These are phyloP conservation scores for Colletotrichum scovillei DNA, from an alignment of 2,329 filamentous ascomycete genomes.

Conservation along the genomic window DNA sequence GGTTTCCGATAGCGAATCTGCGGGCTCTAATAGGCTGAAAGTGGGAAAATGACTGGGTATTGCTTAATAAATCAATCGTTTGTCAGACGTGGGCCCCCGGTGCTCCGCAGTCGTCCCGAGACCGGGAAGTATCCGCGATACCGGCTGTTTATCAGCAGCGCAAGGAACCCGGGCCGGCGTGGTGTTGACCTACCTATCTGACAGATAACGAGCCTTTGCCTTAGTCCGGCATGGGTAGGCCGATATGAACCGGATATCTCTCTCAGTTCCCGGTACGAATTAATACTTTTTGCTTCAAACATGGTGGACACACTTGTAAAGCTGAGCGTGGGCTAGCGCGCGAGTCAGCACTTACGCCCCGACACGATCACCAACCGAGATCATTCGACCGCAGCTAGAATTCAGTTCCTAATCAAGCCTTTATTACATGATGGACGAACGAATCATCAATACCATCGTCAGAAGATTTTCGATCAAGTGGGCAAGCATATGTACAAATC, in stretches of 20 bases:
- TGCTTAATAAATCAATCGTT: background rate
- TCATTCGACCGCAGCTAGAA: too few species aligned
- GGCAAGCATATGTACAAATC: too few species aligned
- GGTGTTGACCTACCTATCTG: background rate
- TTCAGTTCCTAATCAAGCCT: too few species aligned
- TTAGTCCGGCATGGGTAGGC: background rate
- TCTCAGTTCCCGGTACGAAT: background rate
- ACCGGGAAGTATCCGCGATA: constrained; percentile 3
- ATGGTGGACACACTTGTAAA: background rate
- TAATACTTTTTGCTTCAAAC: background rate
- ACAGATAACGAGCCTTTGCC: background rate
- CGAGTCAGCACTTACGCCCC: too few species aligned
- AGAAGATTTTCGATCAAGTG: background rate
- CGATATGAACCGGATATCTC: background rate
- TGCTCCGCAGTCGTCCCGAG: constrained; percentile 2
- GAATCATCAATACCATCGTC: too few species aligned
- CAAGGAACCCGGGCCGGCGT: background rate
- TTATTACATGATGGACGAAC: too few species aligned
- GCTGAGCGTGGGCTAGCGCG: too few species aligned
- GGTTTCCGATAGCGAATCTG: background rate
- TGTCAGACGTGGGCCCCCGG: background rate
- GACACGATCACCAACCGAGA: too few species aligned
- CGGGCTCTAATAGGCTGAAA: background rate
- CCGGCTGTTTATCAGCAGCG: background rate
- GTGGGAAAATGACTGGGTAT: background rate